Base-by-base conservation (phyloP, 179 eudicot species). In the Actinidia chinensis region DNA sequence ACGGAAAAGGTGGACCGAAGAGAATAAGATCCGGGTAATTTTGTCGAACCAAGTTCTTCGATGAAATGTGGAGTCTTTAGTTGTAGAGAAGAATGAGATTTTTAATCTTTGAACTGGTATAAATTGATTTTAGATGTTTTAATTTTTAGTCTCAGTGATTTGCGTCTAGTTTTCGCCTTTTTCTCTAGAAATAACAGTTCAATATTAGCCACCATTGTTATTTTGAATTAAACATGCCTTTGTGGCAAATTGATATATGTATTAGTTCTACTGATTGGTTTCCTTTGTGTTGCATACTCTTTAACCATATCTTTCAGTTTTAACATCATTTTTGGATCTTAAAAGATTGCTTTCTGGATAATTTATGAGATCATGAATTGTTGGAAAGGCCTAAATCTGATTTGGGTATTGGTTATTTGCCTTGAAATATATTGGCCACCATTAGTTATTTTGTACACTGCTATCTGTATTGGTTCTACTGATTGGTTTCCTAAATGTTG, bases 1-100 rank as follows among this genome's bases (percentile, higher is more conserved):
- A 89, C 80, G 91, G 87, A 23, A 92, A 90, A 85, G 79, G 54
- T 1, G 83, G 83, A 18, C 89, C 84, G 51, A 93, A 95, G 86
- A 82, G 97, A 82, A 87, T 59, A 71, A 86, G 97, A 47, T 88
- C 89, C 8, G 87, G 87, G 81, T 51, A 33, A 66, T 59, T 44
- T 42, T 20, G 51, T 22, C 36, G 60, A 65, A 68, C 66, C 63
- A 64, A 71, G 73, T 2, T 58, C n/a, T 46, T 28, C 22, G 8
- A 60, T 52, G 75, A 69, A 43, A 48, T 25, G 50, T 18, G 63
- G 13, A 72, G 67, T 15, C 73, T 52, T 68, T 68, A 20, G 28
- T 33, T 43, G 25, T 43, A 10, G 15, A 22, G 64, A 22, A 22
- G 25, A 59, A 59, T 8, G 10, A 59, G 64, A 59, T 11, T 58